phyloP scores from a whole-genome alignment of 106 monocot species.

The Ottelia alismoides region DNA sequence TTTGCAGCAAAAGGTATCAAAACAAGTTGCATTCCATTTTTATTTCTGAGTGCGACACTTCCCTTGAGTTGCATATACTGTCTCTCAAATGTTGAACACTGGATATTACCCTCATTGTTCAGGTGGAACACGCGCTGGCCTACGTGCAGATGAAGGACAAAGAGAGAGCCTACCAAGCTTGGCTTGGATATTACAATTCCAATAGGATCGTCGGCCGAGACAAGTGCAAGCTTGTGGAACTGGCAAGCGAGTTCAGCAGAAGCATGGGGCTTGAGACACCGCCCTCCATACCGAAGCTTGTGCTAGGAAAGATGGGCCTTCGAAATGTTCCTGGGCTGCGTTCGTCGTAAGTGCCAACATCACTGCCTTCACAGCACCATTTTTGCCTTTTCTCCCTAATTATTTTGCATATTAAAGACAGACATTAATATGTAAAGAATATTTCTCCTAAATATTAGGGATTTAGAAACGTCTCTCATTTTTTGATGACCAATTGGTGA shows the following conservation, averaged over 20 bases:
- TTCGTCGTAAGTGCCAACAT: constrained; percentile 12
- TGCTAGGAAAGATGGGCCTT: constrained; percentile 56
- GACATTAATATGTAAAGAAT: no score
- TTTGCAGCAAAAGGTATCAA: no score
- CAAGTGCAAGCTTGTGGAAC: constrained; percentile 39
- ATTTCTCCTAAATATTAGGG: no score
- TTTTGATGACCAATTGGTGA: no score
- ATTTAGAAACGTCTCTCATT: no score
- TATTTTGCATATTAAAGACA: no score
- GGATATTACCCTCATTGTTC: background rate
- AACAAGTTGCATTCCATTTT: background rate
- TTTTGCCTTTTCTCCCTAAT: no score
- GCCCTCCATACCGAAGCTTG: constrained; percentile 31
- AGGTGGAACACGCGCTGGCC: constrained; percentile 40
- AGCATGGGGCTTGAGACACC: constrained; percentile 61
- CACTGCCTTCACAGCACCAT: no score
- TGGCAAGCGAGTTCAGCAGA: constrained; percentile 65
- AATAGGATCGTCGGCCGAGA: constrained; percentile 37
- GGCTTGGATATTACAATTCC: constrained; percentile 73
- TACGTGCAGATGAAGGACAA: constrained; percentile 54
- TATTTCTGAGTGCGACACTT: no score
- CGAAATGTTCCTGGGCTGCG: constrained; percentile 46
- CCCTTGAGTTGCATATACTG: background rate
- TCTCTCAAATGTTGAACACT: no score
- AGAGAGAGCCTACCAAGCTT: constrained; percentile 65